phyloP scores from a whole-genome alignment of 352 stramenopile species.

The Phytopythium sindhum region DNA sequence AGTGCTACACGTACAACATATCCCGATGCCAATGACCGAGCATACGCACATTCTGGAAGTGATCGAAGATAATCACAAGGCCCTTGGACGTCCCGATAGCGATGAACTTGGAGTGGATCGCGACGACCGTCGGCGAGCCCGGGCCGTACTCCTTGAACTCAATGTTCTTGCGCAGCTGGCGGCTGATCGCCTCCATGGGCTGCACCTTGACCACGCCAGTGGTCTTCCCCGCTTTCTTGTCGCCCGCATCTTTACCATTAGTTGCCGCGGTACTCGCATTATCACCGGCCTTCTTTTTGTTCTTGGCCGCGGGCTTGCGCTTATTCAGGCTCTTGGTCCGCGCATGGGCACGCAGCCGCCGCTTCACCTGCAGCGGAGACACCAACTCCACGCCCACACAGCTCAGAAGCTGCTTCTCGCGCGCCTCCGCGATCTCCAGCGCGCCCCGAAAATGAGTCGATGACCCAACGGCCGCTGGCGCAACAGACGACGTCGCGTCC shows the following conservation, averaged over 20 bases:
- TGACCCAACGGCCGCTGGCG: conserved; percentile 8
- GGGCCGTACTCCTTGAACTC: conserved; percentile 90
- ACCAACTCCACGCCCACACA: conserved; percentile 81
- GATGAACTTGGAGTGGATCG: conserved; percentile 97
- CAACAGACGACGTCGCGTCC: conserved; percentile 26
- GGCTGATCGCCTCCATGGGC: conserved; percentile 87
- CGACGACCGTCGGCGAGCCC: conserved; percentile 90
- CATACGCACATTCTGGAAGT: conserved; percentile 91
- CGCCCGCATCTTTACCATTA: conserved; percentile 14
- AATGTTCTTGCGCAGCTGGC: conserved; percentile 89
- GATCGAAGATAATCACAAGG: conserved; percentile 94
- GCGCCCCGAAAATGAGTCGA: conserved; percentile 47
- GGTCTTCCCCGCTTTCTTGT: conserved; percentile 42
- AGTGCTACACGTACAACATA: not conserved
- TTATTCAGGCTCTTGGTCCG: conserved; percentile 52
- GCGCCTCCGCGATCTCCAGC: conserved; percentile 74
- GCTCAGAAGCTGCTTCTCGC: conserved; percentile 79
- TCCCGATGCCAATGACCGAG: not conserved
- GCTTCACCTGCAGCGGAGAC: conserved; percentile 80
- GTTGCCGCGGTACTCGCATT: conserved; percentile 18
- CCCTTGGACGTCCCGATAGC: conserved; percentile 94
- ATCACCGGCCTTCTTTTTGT: conserved; percentile 35
- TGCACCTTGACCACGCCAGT: conserved; percentile 87
- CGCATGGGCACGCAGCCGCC: conserved; percentile 58
- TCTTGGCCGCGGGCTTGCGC: conserved; percentile 37